A percentile compares a stretch with the other conserved stretches of the same genome.
These are phyloP conservation scores for Pichia terricola DNA, from an alignment of 1,139 yeast species.

Conservation along the genomic window DNA sequence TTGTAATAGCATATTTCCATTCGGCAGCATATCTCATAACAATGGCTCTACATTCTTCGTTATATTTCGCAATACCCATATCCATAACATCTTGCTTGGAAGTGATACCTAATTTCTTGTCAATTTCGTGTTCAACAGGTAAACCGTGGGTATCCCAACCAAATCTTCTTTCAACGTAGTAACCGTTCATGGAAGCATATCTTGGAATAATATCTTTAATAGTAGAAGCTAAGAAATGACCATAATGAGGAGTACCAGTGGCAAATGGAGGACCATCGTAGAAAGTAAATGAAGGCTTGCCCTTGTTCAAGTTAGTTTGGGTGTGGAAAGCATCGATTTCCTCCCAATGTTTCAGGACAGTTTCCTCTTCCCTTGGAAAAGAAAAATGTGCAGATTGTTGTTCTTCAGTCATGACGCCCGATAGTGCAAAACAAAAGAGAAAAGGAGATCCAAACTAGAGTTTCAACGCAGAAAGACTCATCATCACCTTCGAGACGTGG, in stretches of 20 bases:
- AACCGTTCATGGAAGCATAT: constrained; percentile 96
- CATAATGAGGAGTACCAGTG: constrained; percentile 98
- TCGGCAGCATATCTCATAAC: constrained; percentile 95
- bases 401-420: constrained; percentile 20
- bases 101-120: constrained; percentile 89
- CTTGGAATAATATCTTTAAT: constrained; percentile 96
- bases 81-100: constrained; percentile 91
- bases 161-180: constrained; percentile 90
- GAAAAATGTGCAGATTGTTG: constrained; percentile 28
- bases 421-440: background rate
- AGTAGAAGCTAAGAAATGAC: constrained; percentile 93
- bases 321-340: constrained; percentile 89
- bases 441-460: background rate
- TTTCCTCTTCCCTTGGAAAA: constrained; percentile 85
- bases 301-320: constrained; percentile 74
- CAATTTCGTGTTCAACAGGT: constrained; percentile 97
- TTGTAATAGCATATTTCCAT: constrained; percentile 87
- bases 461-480: background rate
- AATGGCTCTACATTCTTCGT: constrained; percentile 88
- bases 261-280: constrained; percentile 99
- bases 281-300: constrained; percentile 79
- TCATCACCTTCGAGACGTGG: constrained; percentile 1
- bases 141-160: constrained; percentile 99
- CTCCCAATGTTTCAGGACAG: constrained; percentile 71
- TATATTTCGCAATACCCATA: constrained; percentile 89